Evolutionary conservation across 768 basidiomycete species (phyloP).

Genomic region (Rhodotorula paludigena): DNA sequence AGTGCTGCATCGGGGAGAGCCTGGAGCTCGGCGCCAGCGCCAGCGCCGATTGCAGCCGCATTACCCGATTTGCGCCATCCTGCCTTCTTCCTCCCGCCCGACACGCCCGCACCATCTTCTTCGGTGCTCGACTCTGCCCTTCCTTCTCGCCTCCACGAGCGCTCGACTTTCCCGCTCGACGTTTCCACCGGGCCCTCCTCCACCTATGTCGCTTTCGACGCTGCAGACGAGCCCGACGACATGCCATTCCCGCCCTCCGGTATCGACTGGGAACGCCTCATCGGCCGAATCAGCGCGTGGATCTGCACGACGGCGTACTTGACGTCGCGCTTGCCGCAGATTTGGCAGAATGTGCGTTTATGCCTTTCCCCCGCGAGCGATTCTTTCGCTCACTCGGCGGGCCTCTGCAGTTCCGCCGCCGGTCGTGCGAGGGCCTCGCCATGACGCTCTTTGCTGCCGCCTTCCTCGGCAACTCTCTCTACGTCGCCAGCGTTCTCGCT

Average conservation of each 20-base stretch:
- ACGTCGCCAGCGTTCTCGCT: conserved; percentile 57
- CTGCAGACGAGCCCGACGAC: not conserved
- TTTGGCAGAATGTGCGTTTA: conserved; percentile 91
- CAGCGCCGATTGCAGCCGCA: not conserved
- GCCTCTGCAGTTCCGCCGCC: conserved; percentile 40
- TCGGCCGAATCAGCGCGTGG: conserved; percentile 94
- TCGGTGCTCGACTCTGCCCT: not conserved
- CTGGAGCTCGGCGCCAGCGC: not conserved
- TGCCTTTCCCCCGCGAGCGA: not conserved
- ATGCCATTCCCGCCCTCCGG: not conserved
- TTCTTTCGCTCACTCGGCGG: not conserved
- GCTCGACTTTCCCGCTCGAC: conserved; percentile 7
- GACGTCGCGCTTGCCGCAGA: conserved; percentile 89
- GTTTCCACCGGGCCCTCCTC: not conserved
- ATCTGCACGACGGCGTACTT: conserved; percentile 85
- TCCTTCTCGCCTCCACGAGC: not conserved
- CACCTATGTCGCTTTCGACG: not conserved
- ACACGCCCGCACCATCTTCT: not conserved
- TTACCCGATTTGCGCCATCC: not conserved
- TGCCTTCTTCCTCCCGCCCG: not conserved
- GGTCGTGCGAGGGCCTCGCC: conserved; percentile 67
- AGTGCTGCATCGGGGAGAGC: not conserved
- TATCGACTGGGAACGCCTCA: conserved; percentile 55
- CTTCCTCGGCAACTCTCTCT: conserved; percentile 87
- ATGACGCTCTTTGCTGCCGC: conserved; percentile 90